These are phyloP conservation scores for Exophiala oligosperma DNA, from an alignment of 2,329 filamentous ascomycete genomes.

Conservation along the genomic window DNA sequence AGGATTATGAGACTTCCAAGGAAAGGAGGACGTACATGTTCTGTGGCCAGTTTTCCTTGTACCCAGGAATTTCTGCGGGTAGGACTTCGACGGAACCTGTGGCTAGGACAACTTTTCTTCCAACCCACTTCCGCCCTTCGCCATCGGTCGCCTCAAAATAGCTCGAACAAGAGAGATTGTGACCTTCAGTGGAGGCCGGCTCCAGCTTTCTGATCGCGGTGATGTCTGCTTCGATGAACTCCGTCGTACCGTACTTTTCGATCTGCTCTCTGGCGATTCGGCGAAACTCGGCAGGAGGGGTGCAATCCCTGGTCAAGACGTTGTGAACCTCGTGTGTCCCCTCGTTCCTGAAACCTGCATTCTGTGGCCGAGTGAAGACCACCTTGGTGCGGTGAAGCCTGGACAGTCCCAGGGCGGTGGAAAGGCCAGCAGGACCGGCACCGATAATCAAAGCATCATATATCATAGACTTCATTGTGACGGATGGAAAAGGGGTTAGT, in stretches of 20 bases:
- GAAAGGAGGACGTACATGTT: not conserved
- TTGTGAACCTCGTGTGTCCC: slow-evolving; percentile 24
- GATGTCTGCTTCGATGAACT: slow-evolving; percentile 20
- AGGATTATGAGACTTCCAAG: not conserved
- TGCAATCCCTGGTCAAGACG: slow-evolving; percentile 27
- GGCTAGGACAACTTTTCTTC: slow-evolving; percentile 1
- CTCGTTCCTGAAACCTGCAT: slow-evolving; percentile 30
- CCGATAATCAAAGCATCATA: slow-evolving; percentile 16
- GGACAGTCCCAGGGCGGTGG: slow-evolving; percentile 26
- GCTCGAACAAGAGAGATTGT: not conserved
- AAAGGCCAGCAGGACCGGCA: slow-evolving; percentile 28
- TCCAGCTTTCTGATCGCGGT: not conserved
- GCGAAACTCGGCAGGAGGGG: slow-evolving; percentile 26
- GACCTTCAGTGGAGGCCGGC: not conserved
- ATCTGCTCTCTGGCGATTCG: slow-evolving; percentile 26
- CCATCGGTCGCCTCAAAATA: not conserved
- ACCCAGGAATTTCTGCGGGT: slow-evolving; percentile 1
- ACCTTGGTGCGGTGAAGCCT: slow-evolving; percentile 26
- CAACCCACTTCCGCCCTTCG: not conserved
- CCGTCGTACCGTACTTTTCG: slow-evolving; percentile 4
- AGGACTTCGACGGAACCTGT: slow-evolving; percentile 1
- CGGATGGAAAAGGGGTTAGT: no score
- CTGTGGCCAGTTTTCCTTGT: slow-evolving; percentile 6
- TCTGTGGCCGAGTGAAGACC: slow-evolving; percentile 20
- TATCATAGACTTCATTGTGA: not conserved